A percentile compares a stretch with the other conserved stretches of the same genome.
Conservation (phyloP, 352 stramenopile species). For the Pythium brassicae region DNA sequence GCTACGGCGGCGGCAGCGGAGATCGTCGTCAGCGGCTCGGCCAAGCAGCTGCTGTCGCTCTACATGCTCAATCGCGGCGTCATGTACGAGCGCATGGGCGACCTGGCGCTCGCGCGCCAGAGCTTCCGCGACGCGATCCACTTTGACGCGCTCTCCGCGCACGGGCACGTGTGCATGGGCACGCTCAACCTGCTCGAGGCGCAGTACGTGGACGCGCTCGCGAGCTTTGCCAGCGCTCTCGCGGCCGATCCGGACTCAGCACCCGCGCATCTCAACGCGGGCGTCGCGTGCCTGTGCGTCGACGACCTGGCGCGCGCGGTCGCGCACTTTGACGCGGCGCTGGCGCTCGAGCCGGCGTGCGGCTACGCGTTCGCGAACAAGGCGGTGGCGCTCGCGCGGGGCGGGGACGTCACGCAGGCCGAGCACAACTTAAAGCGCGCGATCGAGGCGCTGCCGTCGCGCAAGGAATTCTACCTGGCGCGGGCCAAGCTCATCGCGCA, state of each 20-base stretch:
- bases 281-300: slow-evolving; percentile 40
- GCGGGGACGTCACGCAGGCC: slow-evolving; percentile 30
- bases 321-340: slow-evolving; percentile 47
- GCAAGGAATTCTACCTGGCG: slow-evolving; percentile 63
- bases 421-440: slow-evolving; percentile 59
- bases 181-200: slow-evolving; percentile 45
- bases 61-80: slow-evolving; percentile 75
- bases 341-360: slow-evolving; percentile 40
- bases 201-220: slow-evolving; percentile 29
- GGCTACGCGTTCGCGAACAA: slow-evolving; percentile 72
- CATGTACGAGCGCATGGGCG: slow-evolving; percentile 46
- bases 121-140: slow-evolving; percentile 62
- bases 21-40: slow-evolving; percentile 35
- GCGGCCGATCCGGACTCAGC: slow-evolving; percentile 42
- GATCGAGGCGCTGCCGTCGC: slow-evolving; percentile 63
- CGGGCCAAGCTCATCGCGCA: slow-evolving; percentile 63
- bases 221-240: slow-evolving; percentile 38
- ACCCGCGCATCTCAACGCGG: slow-evolving; percentile 58
- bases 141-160: slow-evolving; percentile 59
- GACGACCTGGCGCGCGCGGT: slow-evolving; percentile 29
- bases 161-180: slow-evolving; percentile 55
- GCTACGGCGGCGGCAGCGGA: slow-evolving; percentile 2
- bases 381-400: slow-evolving; percentile 39
- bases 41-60: slow-evolving; percentile 60
- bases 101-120: slow-evolving; percentile 39